These are phyloP conservation scores for Zea mays DNA, from an alignment of 176 grass and related monocot species.

Conservation along the genomic window Zm-B73-REFERENCE-NAM-5.0 NC_050104.1:20071501-20072000, in stretches of 20 bases:
- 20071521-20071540: too few relatives aligned
- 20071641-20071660: too few relatives aligned
- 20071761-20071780: neutral
- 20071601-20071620: too few relatives aligned
- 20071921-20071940: constrained; percentile 63
- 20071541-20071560: too few relatives aligned
- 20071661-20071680: too few relatives aligned
- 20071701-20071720: neutral
- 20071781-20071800: neutral
- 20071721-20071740: neutral
- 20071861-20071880: neutral
- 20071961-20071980: constrained; percentile 47
- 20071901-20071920: constrained; percentile 71
- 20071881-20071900: neutral
- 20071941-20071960: constrained; percentile 42
- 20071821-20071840: constrained; percentile 38
- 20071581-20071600: too few relatives aligned
- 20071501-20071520: too few relatives aligned
- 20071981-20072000: constrained; percentile 54
- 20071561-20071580: too few relatives aligned
- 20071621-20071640: too few relatives aligned
- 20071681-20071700: too few relatives aligned
- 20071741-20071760: too few relatives aligned
- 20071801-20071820: neutral
- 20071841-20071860: neutral